Evolutionary conservation across 2,329 filamentous ascomycete species (phyloP).

Genomic region (Sporothrix luriei): DNA sequence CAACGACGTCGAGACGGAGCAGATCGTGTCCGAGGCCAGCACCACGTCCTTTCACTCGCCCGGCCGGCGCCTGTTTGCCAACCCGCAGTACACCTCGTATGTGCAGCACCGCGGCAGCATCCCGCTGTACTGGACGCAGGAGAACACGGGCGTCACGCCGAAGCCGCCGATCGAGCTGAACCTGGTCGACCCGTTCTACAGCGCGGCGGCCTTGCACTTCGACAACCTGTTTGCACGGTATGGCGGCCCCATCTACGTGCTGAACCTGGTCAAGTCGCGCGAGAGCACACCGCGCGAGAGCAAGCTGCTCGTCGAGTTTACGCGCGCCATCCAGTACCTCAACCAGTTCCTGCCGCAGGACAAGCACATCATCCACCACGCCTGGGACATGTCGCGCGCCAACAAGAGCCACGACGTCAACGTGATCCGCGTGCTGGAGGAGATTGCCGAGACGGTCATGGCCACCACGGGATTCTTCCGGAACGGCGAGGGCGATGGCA

Average conservation of each 20-base stretch:
- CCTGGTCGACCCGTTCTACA: conserved; percentile 94
- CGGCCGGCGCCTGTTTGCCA: conserved; percentile 80
- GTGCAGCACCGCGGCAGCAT: conserved; percentile 97
- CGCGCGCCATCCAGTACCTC: conserved; percentile 82
- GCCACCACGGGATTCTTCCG: conserved; percentile 90
- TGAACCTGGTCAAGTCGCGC: conserved; percentile 87
- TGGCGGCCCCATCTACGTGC: conserved; percentile 84
- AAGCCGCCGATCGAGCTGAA: conserved; percentile 96
- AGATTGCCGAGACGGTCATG: conserved; percentile 85
- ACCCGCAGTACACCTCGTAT: conserved; percentile 91
- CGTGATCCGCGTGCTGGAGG: conserved; percentile 88
- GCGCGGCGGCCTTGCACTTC: conserved; percentile 89
- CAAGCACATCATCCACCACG: conserved; percentile 88
- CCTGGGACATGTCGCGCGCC: conserved; percentile 97
- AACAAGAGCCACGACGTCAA: conserved; percentile 90
- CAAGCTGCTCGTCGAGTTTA: conserved; percentile 85
- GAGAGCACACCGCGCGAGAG: conserved; percentile 90
- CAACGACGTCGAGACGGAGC: conserved; percentile 98
- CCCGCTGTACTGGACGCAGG: conserved; percentile 95
- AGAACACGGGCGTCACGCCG: conserved; percentile 90
- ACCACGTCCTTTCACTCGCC: conserved; percentile 96
- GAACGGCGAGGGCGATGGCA: conserved; percentile 74
- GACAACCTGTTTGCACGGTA: conserved; percentile 93
- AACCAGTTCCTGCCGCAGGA: conserved; percentile 87
- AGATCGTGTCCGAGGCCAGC: conserved; percentile 91